Base-by-base conservation (phyloP, 352 stramenopile species). In the Pythium aphanidermatum region DNA sequence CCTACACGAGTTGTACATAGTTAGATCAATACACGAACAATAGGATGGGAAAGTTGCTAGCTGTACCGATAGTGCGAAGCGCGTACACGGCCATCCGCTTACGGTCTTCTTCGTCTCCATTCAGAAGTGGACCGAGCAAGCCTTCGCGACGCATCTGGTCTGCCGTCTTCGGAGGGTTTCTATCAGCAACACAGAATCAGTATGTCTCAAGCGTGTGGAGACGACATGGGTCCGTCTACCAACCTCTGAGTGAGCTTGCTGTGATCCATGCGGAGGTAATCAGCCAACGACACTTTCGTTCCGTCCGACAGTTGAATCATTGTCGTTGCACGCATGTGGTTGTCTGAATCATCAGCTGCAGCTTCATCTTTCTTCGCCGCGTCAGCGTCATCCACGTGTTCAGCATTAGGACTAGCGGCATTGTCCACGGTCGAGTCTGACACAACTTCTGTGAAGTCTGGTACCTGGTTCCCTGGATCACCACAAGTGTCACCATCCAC, bases 41-140 rank as follows among this genome's bases (percentile, higher is more conserved):
- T n/a, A n/a, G n/a, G n/a, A n/a, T n/a, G n/a, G n/a, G n/a, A n/a
- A n/a, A n/a, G n/a, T n/a, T n/a, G n/a, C n/a, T n/a, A n/a, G n/a
- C n/a, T n/a, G 33, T 70, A 71, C 75, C 74, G 19, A 84, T 39
- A 7, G 56, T 54, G 30, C 74, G 71, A 19, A 91, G 44, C 9
- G 58, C 65, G 26, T 75, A 79, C 16, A 86, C 19, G 2, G 61
- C 71, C 27, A 84, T 70, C n/a, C 61, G 72, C 38, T 84, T 86
- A 14, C 65, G 63, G 13, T 65, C 60, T 39, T 74, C 65, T 12
- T 52, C 31, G 23, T 65, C 58, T 13, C 75, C 73, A 44, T 86
- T 83, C 33, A 86, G 83, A 1, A 90, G 44, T n/a, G 73, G 70
- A 0, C 67, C 72, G 3, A 87, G 48, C 32, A 91, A 84, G 52